These are phyloP conservation scores for Tetrapisispora phaffii DNA, from an alignment of 805 yeast genomes.

Conservation along the genomic window DNA sequence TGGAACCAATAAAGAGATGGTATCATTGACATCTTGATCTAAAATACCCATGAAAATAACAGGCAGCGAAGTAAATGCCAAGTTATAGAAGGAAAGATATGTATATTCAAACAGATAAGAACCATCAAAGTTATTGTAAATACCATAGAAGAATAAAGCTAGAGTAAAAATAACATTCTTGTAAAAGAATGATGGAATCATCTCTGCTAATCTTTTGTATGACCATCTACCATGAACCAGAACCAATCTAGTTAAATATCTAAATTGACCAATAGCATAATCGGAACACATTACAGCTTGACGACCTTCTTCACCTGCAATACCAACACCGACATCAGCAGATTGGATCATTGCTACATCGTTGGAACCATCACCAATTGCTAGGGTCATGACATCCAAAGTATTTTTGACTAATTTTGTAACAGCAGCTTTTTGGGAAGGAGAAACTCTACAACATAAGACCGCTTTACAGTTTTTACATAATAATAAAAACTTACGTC, in stretches of 20 bases:
- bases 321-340: slow-evolving; percentile 82
- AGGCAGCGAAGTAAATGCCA: slow-evolving; percentile 77
- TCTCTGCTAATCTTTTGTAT: slow-evolving; percentile 69
- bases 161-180: slow-evolving; percentile 69
- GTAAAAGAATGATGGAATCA: slow-evolving; percentile 75
- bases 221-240: slow-evolving; percentile 83
- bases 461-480: slow-evolving; percentile 79
- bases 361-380: slow-evolving; percentile 84
- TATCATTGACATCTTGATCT: slow-evolving; percentile 71
- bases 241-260: slow-evolving; percentile 55
- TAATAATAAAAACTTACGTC: slow-evolving; percentile 52
- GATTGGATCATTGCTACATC: slow-evolving; percentile 89
- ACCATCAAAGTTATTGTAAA: slow-evolving; percentile 68
- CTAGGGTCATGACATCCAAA: slow-evolving; percentile 72
- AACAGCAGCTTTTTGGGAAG: slow-evolving; percentile 77
- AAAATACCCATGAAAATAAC: slow-evolving; percentile 67
- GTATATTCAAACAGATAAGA: slow-evolving; percentile 72
- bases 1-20: slow-evolving; percentile 61
- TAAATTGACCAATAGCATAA: slow-evolving; percentile 79
- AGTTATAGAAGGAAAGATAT: slow-evolving; percentile 67
- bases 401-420: slow-evolving; percentile 68
- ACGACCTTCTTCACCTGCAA: slow-evolving; percentile 86
- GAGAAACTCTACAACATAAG: slow-evolving; percentile 79
- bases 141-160: slow-evolving; percentile 74
- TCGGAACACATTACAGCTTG: slow-evolving; percentile 87